Conservation (phyloP, 139 green algal species). For the Zygnema cylindricum region DNA sequence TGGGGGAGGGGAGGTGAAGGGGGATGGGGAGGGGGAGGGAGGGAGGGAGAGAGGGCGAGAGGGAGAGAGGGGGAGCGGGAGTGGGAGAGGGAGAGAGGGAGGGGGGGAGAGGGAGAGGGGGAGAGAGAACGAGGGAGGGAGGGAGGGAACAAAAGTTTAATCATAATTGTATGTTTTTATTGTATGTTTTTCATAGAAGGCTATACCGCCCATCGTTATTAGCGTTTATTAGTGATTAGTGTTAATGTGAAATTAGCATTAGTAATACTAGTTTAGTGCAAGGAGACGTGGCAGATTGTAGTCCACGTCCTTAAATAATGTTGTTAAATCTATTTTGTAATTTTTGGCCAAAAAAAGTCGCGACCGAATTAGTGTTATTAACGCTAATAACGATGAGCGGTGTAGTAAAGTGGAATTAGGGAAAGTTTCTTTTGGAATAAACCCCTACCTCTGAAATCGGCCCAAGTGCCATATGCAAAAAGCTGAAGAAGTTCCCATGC, state of each 20-base stretch:
- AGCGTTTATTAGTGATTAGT: neutral
- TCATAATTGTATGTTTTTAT: neutral
- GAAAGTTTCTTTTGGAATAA: neutral
- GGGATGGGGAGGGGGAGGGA: neutral
- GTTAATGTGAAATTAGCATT: neutral
- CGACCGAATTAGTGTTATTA: no score
- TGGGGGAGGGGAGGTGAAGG: neutral
- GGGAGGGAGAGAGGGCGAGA: neutral
- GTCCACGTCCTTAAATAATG: no score
- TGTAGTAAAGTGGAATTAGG: neutral
- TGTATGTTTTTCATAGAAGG: constrained; percentile 8
- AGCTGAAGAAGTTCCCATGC: constrained; percentile 73
- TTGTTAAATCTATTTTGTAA: no score
- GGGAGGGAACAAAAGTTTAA: neutral
- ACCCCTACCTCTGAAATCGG: constrained; percentile 76
- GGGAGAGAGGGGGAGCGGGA: constrained; percentile 4
- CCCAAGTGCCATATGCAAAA: constrained; percentile 85
- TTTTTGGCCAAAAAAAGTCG: no score
- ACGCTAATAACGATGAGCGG: no score
- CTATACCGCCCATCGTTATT: neutral
- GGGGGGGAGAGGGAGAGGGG: constrained; percentile 5
- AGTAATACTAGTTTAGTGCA: no score
- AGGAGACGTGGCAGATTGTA: neutral
- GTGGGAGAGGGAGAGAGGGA: constrained; percentile 39
- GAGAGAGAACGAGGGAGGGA: neutral